Evolutionary conservation across 371 early-diverging fungal genomes (phyloP).

Genomic region (Coemansia sp.): DNA sequence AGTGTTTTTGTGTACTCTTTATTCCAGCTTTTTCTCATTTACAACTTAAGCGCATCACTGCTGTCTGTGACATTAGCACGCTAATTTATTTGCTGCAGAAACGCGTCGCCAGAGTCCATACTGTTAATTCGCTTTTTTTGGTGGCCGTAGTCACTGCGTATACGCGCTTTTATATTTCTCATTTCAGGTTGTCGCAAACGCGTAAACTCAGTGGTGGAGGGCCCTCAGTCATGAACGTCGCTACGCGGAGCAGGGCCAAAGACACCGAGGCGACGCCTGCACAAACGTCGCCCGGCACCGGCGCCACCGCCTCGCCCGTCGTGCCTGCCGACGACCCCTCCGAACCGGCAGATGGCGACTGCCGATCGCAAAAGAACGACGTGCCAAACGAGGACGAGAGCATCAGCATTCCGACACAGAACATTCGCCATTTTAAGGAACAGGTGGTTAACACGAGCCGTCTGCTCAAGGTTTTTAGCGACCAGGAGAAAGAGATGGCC

Average conservation of each 20-base stretch:
- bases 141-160: too few relatives aligned
- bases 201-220: neutral
- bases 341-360: neutral
- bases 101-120: neutral
- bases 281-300: neutral
- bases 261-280: conserved; percentile 18
- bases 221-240: conserved; percentile 29
- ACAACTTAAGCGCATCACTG: neutral
- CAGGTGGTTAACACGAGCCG: conserved; percentile 49
- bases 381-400: neutral
- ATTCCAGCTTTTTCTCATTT: neutral
- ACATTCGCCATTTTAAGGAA: conserved; percentile 47
- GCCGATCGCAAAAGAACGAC: neutral
- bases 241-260: conserved; percentile 35
- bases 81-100: neutral
- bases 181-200: neutral
- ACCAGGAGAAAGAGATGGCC: conserved; percentile 48
- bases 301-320: neutral
- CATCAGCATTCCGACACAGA: conserved; percentile 38
- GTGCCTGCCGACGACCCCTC: neutral
- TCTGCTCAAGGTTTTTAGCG: conserved; percentile 41
- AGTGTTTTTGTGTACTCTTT: conserved; percentile 7
- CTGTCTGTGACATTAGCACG: too few relatives aligned
- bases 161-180: too few relatives aligned
- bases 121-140: neutral